A percentile compares a stretch with the other conserved stretches of the same genome.
Conservation (phyloP, 305 asterid species). For the Salvia sclarea region DNA sequence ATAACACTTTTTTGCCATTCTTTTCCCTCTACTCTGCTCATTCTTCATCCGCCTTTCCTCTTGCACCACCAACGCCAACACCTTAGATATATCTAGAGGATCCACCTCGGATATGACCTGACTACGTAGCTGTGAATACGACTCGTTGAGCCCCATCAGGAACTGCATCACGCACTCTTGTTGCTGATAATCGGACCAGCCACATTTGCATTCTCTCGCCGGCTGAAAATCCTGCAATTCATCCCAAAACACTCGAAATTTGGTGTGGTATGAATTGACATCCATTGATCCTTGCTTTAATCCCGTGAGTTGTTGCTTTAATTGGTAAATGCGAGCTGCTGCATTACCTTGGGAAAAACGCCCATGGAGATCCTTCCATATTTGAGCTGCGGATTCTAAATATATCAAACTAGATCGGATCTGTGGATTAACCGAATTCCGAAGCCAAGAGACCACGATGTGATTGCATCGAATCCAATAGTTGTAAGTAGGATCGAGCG, state of each 20-base stretch:
- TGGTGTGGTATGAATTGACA: neutral
- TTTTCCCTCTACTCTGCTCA: neutral
- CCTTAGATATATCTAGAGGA: neutral
- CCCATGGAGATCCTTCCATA: neutral
- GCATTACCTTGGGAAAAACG: neutral
- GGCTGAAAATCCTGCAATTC: neutral
- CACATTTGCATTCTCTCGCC: too few relatives aligned
- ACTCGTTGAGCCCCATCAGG: neutral
- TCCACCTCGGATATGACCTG: neutral
- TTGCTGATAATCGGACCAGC: neutral
- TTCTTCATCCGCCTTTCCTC: neutral
- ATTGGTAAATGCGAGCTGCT: neutral
- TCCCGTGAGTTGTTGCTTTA: neutral
- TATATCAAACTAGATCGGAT: neutral
- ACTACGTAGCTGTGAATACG: neutral
- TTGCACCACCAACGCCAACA: neutral
- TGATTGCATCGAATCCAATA: neutral
- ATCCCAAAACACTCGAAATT: neutral
- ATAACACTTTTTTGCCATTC: neutral
- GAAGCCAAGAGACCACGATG: neutral
- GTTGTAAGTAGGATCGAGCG: neutral
- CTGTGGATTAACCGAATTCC: neutral
- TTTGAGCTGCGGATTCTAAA: neutral
- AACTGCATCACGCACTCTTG: neutral
- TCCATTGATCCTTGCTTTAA: neutral